Percentiles rank a stretch among this genome's conserved stretches.
Conservation (phyloP, 495 filamentous ascomycete species). For the Xylaria curta region DNA sequence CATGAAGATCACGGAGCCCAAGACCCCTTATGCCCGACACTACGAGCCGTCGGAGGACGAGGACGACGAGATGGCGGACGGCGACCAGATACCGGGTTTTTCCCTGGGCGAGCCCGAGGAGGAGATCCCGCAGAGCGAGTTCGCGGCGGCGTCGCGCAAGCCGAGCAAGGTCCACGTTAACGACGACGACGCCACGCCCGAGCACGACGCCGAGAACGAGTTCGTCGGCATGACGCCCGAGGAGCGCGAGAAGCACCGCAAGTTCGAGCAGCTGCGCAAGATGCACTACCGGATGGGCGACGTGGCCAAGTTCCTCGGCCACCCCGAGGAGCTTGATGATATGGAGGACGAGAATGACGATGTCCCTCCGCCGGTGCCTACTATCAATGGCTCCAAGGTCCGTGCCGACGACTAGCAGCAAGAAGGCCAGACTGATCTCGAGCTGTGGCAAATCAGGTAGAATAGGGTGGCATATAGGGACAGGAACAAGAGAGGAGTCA, state of each 20-base stretch:
- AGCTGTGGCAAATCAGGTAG: no score
- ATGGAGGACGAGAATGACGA: constrained; percentile 57
- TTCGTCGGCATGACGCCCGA: constrained; percentile 72
- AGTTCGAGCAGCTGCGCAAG: constrained; percentile 90
- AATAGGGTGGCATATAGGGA: not conserved
- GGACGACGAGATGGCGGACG: constrained; percentile 77
- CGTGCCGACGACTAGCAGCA: constrained; percentile 35
- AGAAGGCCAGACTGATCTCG: not conserved
- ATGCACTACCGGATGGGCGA: constrained; percentile 99
- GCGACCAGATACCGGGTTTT: constrained; percentile 81
- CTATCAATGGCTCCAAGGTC: constrained; percentile 43
- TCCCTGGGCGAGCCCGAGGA: constrained; percentile 96
- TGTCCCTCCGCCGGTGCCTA: constrained; percentile 36
- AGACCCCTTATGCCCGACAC: constrained; percentile 91
- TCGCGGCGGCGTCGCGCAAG: constrained; percentile 42
- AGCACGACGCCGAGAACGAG: constrained; percentile 60
- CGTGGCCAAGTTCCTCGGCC: constrained; percentile 84
- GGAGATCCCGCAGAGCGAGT: constrained; percentile 57
- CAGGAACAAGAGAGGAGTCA: not conserved
- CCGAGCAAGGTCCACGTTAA: constrained; percentile 75
- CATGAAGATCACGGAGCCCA: constrained; percentile 99
- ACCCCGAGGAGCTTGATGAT: constrained; percentile 60
- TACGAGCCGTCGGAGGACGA: constrained; percentile 91
- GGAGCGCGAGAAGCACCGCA: constrained; percentile 84
- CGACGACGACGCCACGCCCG: constrained; percentile 55